phyloP scores from a whole-genome alignment of 2,329 filamentous ascomycete genomes.

The Xylariaceae sp. region DNA sequence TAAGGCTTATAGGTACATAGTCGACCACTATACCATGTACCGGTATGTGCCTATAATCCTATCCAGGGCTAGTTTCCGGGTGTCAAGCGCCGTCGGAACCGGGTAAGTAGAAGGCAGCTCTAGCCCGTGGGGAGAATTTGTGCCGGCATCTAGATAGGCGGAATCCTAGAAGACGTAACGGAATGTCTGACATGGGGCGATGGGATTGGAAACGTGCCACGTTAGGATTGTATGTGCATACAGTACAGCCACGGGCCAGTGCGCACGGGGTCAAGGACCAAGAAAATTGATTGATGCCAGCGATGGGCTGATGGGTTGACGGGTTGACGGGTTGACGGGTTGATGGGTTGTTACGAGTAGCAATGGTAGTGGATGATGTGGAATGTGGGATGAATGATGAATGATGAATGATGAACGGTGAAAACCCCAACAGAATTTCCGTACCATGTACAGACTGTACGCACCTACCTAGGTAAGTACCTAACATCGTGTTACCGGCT shows the following conservation, averaged over 20 bases:
- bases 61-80: conserved; percentile 11
- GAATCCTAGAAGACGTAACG: conserved; percentile 9
- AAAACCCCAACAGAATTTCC: background rate
- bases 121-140: background rate
- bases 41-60: background rate
- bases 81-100: conserved; percentile 14
- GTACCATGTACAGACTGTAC: background rate
- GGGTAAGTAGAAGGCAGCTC: conserved; percentile 1
- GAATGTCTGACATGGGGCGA: background rate
- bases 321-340: no score
- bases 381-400: conserved; percentile 1
- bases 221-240: conserved; percentile 4
- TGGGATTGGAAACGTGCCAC: conserved; percentile 8
- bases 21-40: background rate
- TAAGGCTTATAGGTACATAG: background rate
- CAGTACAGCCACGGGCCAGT: background rate
- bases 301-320: background rate
- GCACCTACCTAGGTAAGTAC: no score
- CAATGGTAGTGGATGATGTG: background rate
- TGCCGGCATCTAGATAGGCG: background rate
- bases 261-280: conserved; percentile 1
- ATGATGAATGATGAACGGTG: background rate
- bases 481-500: background rate
- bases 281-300: conserved; percentile 4
- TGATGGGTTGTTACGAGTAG: background rate